These are phyloP conservation scores for Caulochytrium protostelioides DNA, from an alignment of 371 early-diverging fungal species.

Conservation along the genomic window DNA sequence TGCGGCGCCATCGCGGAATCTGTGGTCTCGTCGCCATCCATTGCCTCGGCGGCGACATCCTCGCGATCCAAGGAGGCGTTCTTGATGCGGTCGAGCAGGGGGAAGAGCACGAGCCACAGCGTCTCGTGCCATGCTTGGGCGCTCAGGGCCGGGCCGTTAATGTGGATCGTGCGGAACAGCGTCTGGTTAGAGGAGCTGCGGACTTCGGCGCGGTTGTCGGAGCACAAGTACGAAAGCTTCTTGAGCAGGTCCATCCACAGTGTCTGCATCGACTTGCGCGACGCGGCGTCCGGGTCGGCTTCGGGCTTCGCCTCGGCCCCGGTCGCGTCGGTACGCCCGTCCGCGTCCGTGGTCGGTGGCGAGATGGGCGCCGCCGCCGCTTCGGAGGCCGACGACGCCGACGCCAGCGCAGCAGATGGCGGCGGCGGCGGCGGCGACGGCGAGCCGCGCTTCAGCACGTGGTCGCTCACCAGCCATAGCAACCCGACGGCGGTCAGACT, in stretches of 20 bases:
- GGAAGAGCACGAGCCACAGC: conserved; percentile 70
- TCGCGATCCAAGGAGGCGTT: neutral
- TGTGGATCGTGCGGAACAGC: conserved; percentile 70
- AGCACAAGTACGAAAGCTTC: conserved; percentile 57
- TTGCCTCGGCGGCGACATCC: too few species aligned
- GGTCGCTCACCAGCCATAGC: conserved; percentile 71
- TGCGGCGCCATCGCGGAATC: too few species aligned
- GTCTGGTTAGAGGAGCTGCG: conserved; percentile 86
- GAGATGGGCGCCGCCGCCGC: neutral
- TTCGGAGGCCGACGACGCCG: neutral
- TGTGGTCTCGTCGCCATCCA: too few species aligned
- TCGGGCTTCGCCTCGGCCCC: conserved; percentile 4
- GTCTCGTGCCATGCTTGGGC: conserved; percentile 56
- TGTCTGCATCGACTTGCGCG: conserved; percentile 28
- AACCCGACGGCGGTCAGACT: conserved; percentile 77
- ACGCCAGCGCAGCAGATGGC: neutral
- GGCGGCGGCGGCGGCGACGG: neutral
- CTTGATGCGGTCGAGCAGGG: conserved; percentile 60
- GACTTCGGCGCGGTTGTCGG: conserved; percentile 75
- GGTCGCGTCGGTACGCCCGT: conserved; percentile 14
- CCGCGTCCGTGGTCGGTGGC: conserved; percentile 3
- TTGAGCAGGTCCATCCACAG: conserved; percentile 71
- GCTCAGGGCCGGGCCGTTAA: conserved; percentile 50
- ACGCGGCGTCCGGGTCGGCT: conserved; percentile 5
- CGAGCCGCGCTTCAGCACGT: conserved; percentile 30